Evolutionary conservation across 2,329 filamentous ascomycete genomes (phyloP).

Genomic region (Diaporthe nobilis): DNA sequence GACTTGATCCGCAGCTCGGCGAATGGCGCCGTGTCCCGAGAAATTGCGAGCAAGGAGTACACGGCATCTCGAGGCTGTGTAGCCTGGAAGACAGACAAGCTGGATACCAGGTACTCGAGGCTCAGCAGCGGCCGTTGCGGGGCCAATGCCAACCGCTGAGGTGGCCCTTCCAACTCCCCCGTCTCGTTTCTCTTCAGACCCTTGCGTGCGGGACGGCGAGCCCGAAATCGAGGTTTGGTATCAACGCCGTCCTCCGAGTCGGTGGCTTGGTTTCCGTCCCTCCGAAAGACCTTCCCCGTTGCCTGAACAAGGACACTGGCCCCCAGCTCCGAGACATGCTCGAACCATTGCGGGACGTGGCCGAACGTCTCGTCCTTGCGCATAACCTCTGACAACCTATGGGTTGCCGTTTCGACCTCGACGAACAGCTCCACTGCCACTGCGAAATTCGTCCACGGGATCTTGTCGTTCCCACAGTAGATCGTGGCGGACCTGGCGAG

Average conservation of each 20-base stretch:
- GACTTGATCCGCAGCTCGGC: conserved; percentile 19
- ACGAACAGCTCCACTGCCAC: conserved; percentile 56
- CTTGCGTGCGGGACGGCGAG: not conserved
- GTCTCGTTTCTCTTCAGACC: not conserved
- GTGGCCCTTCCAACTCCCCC: not conserved
- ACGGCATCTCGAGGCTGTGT: conserved; percentile 50
- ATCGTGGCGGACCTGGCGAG: conserved; percentile 52
- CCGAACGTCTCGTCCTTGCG: conserved; percentile 44
- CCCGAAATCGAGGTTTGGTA: not conserved
- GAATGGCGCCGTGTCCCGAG: conserved; percentile 49
- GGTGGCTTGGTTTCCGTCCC: not conserved
- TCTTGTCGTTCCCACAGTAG: conserved; percentile 53
- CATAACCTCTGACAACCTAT: conserved; percentile 54
- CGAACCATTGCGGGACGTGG: conserved; percentile 51
- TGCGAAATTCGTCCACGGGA: conserved; percentile 55
- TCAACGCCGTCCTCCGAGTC: not conserved
- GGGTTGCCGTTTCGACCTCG: conserved; percentile 54
- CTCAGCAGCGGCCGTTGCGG: conserved; percentile 45
- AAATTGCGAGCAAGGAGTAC: conserved; percentile 53
- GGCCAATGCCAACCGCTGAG: not conserved
- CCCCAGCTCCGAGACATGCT: conserved; percentile 52
- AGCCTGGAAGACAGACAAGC: conserved; percentile 50
- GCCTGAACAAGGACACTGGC: conserved; percentile 54
- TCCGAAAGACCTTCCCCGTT: conserved; percentile 51
- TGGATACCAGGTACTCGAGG: conserved; percentile 54